Evolutionary conservation across 2,329 filamentous ascomycete genomes (phyloP).

Genomic region (Teratosphaeria epicoccoides): DNA sequence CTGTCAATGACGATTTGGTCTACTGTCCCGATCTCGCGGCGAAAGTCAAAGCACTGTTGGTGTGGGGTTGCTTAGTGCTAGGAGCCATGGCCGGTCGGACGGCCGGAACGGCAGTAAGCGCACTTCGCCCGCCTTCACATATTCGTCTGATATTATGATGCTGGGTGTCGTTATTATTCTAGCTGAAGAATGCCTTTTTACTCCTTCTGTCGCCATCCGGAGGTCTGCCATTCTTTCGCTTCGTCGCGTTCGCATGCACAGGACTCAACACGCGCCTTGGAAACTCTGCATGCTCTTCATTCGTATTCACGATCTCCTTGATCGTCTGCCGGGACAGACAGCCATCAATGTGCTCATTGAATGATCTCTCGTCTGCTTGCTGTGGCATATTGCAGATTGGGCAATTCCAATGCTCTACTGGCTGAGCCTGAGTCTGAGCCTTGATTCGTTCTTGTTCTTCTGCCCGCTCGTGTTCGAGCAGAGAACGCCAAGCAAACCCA

Average conservation of each 20-base stretch:
- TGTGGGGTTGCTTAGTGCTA: background rate
- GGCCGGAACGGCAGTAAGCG: background rate
- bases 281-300: background rate
- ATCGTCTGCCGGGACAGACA: constrained; percentile 83
- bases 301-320: constrained; percentile 59
- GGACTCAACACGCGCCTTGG: constrained; percentile 5
- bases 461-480: constrained; percentile 21
- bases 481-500: constrained; percentile 23
- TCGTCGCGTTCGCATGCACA: constrained; percentile 10
- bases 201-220: constrained; percentile 1
- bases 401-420: constrained; percentile 60
- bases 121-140: too few relatives aligned
- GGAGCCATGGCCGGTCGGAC: too few relatives aligned
- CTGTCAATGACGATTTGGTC: background rate
- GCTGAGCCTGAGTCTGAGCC: constrained; percentile 9
- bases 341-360: constrained; percentile 87
- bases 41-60: background rate
- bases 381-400: constrained; percentile 78
- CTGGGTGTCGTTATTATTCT: background rate
- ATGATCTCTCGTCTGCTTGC: constrained; percentile 58
- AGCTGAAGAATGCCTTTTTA: constrained; percentile 2
- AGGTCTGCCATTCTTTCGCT: constrained; percentile 19
- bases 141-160: too few relatives aligned
- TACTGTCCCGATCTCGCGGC: background rate
- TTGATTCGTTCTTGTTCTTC: constrained; percentile 13